Evolutionary conservation across 495 filamentous ascomycete species (phyloP).

Genomic region (Cryomyces antarcticus): DNA sequence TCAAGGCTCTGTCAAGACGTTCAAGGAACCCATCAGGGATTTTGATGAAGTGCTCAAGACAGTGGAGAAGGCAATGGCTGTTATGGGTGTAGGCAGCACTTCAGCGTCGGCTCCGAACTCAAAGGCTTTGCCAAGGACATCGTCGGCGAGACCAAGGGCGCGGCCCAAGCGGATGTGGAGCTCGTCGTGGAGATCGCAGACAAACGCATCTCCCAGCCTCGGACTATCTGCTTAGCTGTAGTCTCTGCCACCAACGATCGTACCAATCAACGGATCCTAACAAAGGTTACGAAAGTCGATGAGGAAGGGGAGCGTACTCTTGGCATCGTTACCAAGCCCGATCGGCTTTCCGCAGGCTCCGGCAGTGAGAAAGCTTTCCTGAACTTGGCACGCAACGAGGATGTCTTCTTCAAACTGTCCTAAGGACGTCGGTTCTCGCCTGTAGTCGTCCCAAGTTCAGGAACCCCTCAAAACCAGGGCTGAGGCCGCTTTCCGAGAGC

Average conservation of each 20-base stretch:
- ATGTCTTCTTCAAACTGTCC: constrained; percentile 39
- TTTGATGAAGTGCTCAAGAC: neutral
- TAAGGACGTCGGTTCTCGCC: no score
- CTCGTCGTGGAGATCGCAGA: constrained; percentile 32
- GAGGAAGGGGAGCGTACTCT: constrained; percentile 28
- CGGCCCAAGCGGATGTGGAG: no score
- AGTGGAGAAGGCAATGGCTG: constrained; percentile 2
- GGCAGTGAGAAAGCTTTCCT: constrained; percentile 30
- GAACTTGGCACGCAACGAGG: constrained; percentile 34
- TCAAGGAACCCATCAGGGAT: neutral
- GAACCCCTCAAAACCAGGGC: no score
- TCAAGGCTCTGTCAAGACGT: neutral
- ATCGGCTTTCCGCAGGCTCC: constrained; percentile 26
- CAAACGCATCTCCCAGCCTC: constrained; percentile 33
- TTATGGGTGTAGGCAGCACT: constrained; percentile 1
- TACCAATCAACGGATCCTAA: constrained; percentile 28
- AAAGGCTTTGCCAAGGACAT: no score
- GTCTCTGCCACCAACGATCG: constrained; percentile 31
- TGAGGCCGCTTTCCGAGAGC: no score
- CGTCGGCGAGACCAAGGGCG: no score
- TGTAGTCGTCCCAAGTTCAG: no score
- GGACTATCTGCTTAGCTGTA: constrained; percentile 38
- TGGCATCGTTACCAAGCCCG: constrained; percentile 39
- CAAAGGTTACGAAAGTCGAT: constrained; percentile 23
- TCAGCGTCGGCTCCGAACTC: neutral